phyloP scores from a whole-genome alignment of 2,329 filamentous ascomycete species.

The Grosmannia huntii region DNA sequence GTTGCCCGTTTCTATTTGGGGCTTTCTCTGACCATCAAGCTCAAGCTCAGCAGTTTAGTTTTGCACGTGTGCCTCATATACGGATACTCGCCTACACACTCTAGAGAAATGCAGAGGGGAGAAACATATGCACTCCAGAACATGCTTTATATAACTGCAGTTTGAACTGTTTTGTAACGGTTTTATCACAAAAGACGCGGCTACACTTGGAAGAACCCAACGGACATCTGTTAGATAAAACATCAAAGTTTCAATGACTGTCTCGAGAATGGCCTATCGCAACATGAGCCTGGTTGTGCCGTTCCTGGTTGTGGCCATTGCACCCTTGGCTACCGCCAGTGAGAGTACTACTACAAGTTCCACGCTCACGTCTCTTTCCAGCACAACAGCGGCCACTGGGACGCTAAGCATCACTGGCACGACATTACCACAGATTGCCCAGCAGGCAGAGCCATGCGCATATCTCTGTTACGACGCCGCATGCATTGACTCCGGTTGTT shows the following conservation, averaged over 20 bases:
- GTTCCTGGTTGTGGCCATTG: neutral
- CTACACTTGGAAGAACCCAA: too few species aligned
- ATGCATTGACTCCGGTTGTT: constrained; percentile 10
- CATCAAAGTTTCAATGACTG: neutral
- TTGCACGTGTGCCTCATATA: too few species aligned
- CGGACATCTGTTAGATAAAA: neutral
- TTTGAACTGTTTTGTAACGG: too few species aligned
- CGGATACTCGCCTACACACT: neutral
- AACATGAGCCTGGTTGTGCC: neutral
- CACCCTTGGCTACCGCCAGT: neutral
- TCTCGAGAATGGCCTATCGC: too few species aligned
- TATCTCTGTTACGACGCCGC: constrained; percentile 12
- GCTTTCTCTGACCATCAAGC: neutral
- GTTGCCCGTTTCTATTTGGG: too few species aligned
- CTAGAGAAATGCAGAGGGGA: neutral
- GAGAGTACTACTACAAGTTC: neutral
- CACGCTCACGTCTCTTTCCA: neutral
- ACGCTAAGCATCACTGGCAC: constrained; percentile 9
- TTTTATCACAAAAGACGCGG: too few species aligned
- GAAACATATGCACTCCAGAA: neutral
- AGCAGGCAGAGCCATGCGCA: constrained; percentile 10
- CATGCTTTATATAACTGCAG: too few species aligned
- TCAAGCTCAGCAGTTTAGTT: neutral
- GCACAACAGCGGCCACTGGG: neutral
- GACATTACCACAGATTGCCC: constrained; percentile 7